Base-by-base conservation (phyloP, 306 rosid genomes). In the Quercus mongolica region DNA sequence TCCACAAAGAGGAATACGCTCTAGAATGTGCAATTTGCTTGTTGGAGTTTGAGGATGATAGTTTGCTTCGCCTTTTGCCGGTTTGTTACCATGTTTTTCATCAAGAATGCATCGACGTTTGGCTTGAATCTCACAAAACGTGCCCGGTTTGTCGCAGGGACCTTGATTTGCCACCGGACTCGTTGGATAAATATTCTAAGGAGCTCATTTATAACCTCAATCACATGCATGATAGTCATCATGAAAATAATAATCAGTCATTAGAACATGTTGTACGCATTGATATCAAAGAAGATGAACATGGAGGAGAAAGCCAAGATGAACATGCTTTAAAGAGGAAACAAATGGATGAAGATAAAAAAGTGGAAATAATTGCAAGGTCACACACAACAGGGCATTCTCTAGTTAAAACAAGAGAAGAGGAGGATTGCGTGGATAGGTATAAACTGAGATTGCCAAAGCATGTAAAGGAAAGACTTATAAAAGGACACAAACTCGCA, bases 361-460 rank as follows among this genome's bases (percentile, higher is more conserved):
- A 5, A 49, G 73, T 20, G 26, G 74, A 82, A 5, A 87, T 35
- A 35, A 81, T 89, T 74, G 31, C 82, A 0, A 80, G 92, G 82
- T 87, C 93, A 8, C 92, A 91, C 52, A 88, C 96, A 2, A 93
- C 98, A 0, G 97, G 98, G 1, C 97, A 93, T 80, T 94, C 98
- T 0, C 81, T 91, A 30, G 84, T 87, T 75, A 55, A 73, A 59
- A 76, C 72, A 21, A 85, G 81, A 88, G 69, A 72, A 25, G 76
- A 67, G 11, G 74, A 74, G 17, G 15, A 49, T 41, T 7, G 46
- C 46, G 11, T 41, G 28, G 90, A 87, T 6, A 85, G 81, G 54
- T 82, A 89, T 55, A 93, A 82, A 0, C 79, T 93, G 82, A 90
- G 79, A 79, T 75, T 93, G 44, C 92, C 91, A 0, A 88, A 86